A percentile compares a stretch with the other conserved stretches of the same genome.
Conservation (phyloP, 78 protist genomes). For the Speleostelium caveatum region DNA sequence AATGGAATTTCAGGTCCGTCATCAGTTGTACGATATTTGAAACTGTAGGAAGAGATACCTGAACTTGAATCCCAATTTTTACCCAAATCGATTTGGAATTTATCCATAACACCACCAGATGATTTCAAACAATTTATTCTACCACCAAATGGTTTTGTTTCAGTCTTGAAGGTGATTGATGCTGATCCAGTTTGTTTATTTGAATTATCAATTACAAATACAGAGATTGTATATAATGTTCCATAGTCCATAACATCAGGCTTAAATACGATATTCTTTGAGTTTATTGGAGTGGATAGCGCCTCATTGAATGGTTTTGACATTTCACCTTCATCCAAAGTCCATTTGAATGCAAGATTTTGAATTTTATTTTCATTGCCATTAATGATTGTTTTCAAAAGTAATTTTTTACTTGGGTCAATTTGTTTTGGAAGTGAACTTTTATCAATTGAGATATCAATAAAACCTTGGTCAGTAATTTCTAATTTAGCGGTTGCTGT, state of each 20-base stretch:
- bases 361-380: neutral
- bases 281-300: neutral
- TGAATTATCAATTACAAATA: neutral
- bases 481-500: neutral
- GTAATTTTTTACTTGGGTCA: conserved; percentile 29
- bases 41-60: conserved; percentile 36
- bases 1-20: conserved; percentile 26
- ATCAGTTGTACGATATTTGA: conserved; percentile 1
- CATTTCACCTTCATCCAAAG: conserved; percentile 14
- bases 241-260: conserved; percentile 8
- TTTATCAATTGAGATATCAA: conserved; percentile 31
- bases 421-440: neutral
- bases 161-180: conserved; percentile 33
- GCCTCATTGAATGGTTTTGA: conserved; percentile 7
- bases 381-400: neutral
- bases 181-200: conserved; percentile 22
- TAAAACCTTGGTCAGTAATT: neutral
- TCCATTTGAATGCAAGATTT: conserved; percentile 10
- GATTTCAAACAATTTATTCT: neutral
- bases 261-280: conserved; percentile 19
- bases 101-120: conserved; percentile 35
- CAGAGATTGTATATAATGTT: conserved; percentile 14
- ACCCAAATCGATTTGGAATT: conserved; percentile 18
- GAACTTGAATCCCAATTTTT: conserved; percentile 31
- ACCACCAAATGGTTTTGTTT: conserved; percentile 57